Conservation (phyloP, 2,329 filamentous ascomycete genomes). For the Trichoderma atroviride region DNA sequence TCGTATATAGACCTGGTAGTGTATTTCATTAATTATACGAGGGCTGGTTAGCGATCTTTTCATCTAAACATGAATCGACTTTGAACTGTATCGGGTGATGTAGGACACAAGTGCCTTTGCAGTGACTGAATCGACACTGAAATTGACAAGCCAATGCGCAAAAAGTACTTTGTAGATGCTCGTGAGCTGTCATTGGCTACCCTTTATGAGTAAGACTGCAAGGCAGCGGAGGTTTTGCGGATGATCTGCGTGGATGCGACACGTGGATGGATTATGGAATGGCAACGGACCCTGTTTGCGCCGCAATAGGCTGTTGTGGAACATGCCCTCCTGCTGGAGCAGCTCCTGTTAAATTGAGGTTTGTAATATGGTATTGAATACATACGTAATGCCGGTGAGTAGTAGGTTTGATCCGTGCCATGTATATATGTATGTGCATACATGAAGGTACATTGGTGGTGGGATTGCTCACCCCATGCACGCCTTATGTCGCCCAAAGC, state of each 20-base stretch:
- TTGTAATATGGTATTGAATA: background rate
- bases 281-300: background rate
- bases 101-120: background rate
- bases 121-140: background rate
- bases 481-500: background rate
- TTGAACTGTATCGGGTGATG: background rate
- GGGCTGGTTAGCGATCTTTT: conserved; percentile 17
- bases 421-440: background rate
- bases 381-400: background rate
- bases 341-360: background rate
- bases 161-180: background rate
- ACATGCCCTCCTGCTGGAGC: background rate
- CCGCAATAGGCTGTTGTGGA: background rate
- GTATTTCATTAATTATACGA: conserved; percentile 16
- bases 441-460: background rate
- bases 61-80: background rate
- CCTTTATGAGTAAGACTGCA: background rate
- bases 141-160: background rate
- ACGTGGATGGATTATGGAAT: background rate
- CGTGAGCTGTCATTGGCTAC: background rate
- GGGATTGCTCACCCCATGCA: background rate
- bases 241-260: background rate
- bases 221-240: background rate
- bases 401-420: background rate
- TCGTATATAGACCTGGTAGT: background rate